Evolutionary conservation across 2,329 filamentous ascomycete species (phyloP), one percentile per base, ranked within the genome.

Genomic region (Cladobotryum mycophilum): DNA sequence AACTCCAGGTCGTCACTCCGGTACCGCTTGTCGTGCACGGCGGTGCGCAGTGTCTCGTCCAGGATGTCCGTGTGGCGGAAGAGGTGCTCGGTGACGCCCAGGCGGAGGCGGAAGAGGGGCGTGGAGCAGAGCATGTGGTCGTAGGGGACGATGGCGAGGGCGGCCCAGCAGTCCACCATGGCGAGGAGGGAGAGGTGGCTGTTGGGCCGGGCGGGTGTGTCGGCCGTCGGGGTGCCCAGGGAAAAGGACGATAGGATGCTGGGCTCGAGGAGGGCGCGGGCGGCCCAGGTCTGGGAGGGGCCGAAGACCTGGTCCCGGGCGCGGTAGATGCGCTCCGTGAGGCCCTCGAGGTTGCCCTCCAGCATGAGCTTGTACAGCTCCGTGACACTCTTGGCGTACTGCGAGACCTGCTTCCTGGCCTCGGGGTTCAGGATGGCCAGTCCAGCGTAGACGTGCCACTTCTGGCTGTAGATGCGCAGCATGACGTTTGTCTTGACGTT

Each of bases 61-160:
- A 99, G 81, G 47, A 96, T 75, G 3, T 80, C 81, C 15, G 81
- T 78, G 62, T 91, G 90, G 57, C 90, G 85, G 75, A 96, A 99
- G 36, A 99, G 77, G 66, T 95, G 92, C 71, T 99, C 93, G 1
- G 91, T 92, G n/a, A 96, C 95, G 51, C 93, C 93, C 34, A 99
- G 80, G 82, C 93, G 96, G 57, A 99, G 82, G 46, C 93, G 87
- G 75, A 99, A 99, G 43, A 97, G 81, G 73, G 93, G 93, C 37
- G 93, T 99, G 48, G 90, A 96, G 74, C 93, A 99, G 59, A 99
- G 95, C 91, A 99, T 99, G 74, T 99, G 95, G 70, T 99, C 92
- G 68, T 99, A 99, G 1, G 93, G 93, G 44, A 95, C 87, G 61
- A 96, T 99, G 34, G 84, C 87, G 42, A 97, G 79, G 58, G 89